These are phyloP conservation scores for Paxillus rubicundulus DNA, from an alignment of 768 basidiomycete species.

Conservation along the genomic window DNA sequence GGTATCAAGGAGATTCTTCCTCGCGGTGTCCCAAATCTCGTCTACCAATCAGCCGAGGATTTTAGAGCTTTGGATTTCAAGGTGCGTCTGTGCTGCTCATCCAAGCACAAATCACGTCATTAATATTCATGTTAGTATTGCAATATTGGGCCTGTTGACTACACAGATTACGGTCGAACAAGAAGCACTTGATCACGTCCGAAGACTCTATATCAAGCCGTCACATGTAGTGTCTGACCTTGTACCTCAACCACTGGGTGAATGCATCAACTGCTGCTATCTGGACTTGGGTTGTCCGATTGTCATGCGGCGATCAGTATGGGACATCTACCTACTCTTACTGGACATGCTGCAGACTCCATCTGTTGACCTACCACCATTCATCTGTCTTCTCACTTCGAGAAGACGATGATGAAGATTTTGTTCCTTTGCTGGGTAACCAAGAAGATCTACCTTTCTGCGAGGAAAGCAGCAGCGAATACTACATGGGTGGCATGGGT, in stretches of 20 bases:
- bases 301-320: conserved; percentile 19
- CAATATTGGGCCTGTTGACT: neutral
- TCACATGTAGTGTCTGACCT: conserved; percentile 36
- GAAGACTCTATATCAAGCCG: conserved; percentile 32
- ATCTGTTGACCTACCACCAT: too few relatives aligned
- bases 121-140: neutral
- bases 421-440: neutral
- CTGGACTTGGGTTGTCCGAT: conserved; percentile 18
- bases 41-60: too few relatives aligned
- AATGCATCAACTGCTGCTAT: conserved; percentile 17
- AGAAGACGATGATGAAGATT: too few relatives aligned
- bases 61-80: conserved; percentile 34
- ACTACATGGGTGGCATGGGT: conserved; percentile 6
- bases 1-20: conserved; percentile 33
- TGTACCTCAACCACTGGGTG: conserved; percentile 30
- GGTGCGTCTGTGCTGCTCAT: conserved; percentile 16
- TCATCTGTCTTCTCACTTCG: too few relatives aligned
- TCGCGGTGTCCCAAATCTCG: conserved; percentile 37
- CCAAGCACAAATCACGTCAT: too few relatives aligned
- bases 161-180: neutral
- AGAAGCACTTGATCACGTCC: too few relatives aligned
- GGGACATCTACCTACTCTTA: conserved; percentile 11
- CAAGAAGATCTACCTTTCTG: neutral
- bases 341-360: too few relatives aligned
- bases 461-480: neutral